Percentiles rank a stretch among this genome's conserved stretches.
Conservation (phyloP, 2,329 filamentous ascomycete species). For the Colletotrichum ledebouriae region DNA sequence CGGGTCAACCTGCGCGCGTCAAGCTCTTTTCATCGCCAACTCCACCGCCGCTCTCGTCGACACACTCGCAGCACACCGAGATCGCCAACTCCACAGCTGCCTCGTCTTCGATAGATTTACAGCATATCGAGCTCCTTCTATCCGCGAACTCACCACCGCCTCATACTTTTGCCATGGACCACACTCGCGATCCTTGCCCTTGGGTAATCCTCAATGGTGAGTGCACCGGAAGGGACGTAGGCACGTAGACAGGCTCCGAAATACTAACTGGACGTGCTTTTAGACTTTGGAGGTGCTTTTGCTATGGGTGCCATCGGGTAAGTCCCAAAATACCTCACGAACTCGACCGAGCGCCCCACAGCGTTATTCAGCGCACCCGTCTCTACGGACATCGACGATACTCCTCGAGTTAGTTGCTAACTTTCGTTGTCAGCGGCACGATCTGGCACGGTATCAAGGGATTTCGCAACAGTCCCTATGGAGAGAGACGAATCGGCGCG, state of each 20-base stretch:
- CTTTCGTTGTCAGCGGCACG: constrained; percentile 66
- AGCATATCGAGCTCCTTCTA: not conserved
- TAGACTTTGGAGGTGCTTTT: constrained; percentile 93
- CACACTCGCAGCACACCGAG: not conserved
- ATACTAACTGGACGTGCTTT: too few relatives aligned
- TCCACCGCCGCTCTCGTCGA: not conserved
- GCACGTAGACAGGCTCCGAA: too few relatives aligned
- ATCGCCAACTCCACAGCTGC: constrained; percentile 3
- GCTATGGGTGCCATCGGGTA: constrained; percentile 86
- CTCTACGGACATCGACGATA: too few relatives aligned
- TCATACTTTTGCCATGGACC: constrained; percentile 76
- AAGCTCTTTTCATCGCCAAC: constrained; percentile 4
- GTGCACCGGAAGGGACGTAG: too few relatives aligned
- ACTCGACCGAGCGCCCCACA: too few relatives aligned
- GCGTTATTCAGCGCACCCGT: too few relatives aligned
- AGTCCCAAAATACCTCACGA: constrained; percentile 11
- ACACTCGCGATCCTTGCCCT: constrained; percentile 95
- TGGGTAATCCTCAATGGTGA: constrained; percentile 83
- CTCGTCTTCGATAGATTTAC: not conserved
- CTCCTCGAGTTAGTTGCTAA: not conserved
- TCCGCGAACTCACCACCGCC: too few relatives aligned
- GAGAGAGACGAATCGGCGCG: constrained; percentile 94
- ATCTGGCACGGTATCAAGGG: constrained; percentile 99
- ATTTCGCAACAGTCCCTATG: constrained; percentile 89
- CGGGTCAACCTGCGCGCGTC: constrained; percentile 12